Evolutionary conservation across 768 basidiomycete species (phyloP).

Genomic region (Lentinus tigrinus): DNA sequence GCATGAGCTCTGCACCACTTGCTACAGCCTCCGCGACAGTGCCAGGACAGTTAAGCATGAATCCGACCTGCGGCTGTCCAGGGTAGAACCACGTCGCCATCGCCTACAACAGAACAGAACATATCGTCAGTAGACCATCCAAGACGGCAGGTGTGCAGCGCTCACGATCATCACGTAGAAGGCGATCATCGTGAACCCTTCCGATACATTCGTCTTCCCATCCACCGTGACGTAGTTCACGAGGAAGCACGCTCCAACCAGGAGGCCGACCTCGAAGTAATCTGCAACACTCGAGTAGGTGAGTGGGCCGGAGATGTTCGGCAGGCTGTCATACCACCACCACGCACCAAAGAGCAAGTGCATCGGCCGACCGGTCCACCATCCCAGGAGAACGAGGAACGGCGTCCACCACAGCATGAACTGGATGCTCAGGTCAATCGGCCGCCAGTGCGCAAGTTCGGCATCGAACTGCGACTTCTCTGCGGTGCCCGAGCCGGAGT

Average conservation of each 20-base stretch:
- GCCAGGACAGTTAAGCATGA: slow-evolving; percentile 40
- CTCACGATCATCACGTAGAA: slow-evolving; percentile 69
- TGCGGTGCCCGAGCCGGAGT: no score
- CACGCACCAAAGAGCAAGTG: slow-evolving; percentile 65
- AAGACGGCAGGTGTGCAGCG: neutral
- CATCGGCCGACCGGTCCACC: slow-evolving; percentile 64
- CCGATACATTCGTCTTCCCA: slow-evolving; percentile 77
- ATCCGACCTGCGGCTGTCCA: slow-evolving; percentile 49
- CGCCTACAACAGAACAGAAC: slow-evolving; percentile 37
- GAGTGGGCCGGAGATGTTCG: no score
- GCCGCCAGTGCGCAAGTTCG: slow-evolving; percentile 65
- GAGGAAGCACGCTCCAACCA: slow-evolving; percentile 68
- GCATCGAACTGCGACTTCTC: no score
- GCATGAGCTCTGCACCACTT: neutral
- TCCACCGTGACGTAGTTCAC: slow-evolving; percentile 82
- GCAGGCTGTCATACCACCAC: no score
- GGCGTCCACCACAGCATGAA: slow-evolving; percentile 82
- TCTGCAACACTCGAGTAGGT: no score
- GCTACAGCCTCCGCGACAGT: slow-evolving; percentile 38
- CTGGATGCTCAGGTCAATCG: slow-evolving; percentile 78
- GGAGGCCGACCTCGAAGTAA: slow-evolving; percentile 62
- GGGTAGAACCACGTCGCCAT: slow-evolving; percentile 67
- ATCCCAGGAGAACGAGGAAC: slow-evolving; percentile 62
- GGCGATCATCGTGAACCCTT: slow-evolving; percentile 61
- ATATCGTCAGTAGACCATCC: neutral